phyloP scores from a whole-genome alignment of 2,329 filamentous ascomycete genomes.

The Beauveria bassiana region DNA sequence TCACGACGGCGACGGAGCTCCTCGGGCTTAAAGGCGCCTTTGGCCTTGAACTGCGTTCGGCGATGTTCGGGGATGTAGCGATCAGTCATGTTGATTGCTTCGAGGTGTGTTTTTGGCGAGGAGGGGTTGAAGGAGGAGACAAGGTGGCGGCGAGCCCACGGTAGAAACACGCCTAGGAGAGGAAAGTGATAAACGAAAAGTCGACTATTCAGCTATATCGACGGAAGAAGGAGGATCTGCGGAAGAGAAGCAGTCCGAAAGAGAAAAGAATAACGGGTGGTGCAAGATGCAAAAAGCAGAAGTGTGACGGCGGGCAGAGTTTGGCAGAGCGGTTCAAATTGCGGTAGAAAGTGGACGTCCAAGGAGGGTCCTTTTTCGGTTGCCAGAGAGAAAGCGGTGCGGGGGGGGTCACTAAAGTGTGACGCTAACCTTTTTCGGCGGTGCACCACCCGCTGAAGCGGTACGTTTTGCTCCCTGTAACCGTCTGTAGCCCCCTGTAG shows the following conservation, averaged over 20 bases:
- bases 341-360: constrained; percentile 7
- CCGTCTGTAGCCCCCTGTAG: neutral
- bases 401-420: neutral
- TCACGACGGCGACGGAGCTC: constrained; percentile 96
- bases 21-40: constrained; percentile 98
- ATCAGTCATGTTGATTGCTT: constrained; percentile 73
- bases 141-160: constrained; percentile 9
- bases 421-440: constrained; percentile 1
- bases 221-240: constrained; percentile 2
- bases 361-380: constrained; percentile 10
- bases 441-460: neutral
- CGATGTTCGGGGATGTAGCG: constrained; percentile 99
- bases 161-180: neutral
- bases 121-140: constrained; percentile 13
- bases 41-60: constrained; percentile 98
- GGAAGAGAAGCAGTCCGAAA: neutral
- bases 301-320: constrained; percentile 6
- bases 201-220: neutral
- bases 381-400: constrained; percentile 11
- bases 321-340: constrained; percentile 7
- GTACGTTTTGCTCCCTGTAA: neutral
- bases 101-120: constrained; percentile 16
- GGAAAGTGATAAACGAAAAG: neutral
- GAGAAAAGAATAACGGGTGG: neutral
- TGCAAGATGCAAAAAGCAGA: constrained; percentile 10